Evolutionary conservation across 331 rosid genomes (phyloP).

Genomic region (Dryas integrifolia): DNA sequence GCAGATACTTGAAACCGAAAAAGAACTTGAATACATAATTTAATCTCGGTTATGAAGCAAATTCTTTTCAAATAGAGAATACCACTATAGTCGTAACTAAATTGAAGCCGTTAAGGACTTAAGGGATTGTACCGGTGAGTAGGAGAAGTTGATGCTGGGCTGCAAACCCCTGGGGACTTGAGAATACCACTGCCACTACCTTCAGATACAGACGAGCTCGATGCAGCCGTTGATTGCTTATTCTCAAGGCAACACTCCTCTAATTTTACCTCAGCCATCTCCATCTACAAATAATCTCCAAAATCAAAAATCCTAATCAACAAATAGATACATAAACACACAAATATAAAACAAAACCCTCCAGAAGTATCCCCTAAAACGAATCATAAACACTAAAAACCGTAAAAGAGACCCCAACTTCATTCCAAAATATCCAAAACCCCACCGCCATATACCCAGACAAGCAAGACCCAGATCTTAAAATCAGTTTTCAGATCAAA

Average conservation of each 20-base stretch:
- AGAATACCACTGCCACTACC: constrained; percentile 64
- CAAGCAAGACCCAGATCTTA: constrained; percentile 64
- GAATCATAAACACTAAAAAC: constrained; percentile 33
- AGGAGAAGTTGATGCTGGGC: constrained; percentile 67
- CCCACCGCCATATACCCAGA: constrained; percentile 26
- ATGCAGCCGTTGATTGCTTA: constrained; percentile 78
- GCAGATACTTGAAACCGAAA: not conserved
- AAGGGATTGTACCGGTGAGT: constrained; percentile 58
- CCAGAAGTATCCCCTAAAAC: not conserved
- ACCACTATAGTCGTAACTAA: constrained; percentile 7
- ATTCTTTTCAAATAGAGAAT: not conserved
- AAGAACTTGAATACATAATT: not conserved
- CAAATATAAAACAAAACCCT: constrained; percentile 28
- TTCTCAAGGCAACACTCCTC: constrained; percentile 91
- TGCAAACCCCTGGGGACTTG: constrained; percentile 66
- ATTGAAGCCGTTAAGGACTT: constrained; percentile 19
- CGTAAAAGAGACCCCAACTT: constrained; percentile 30
- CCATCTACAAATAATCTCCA: constrained; percentile 47
- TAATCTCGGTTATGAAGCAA: not conserved
- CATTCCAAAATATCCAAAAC: constrained; percentile 29
- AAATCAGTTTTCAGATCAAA: constrained; percentile 52
- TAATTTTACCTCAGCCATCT: constrained; percentile 57
- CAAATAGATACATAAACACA: constrained; percentile 10
- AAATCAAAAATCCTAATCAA: constrained; percentile 49
- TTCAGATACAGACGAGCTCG: constrained; percentile 80